These are phyloP conservation scores for Crotalaria pallida DNA, from an alignment of 306 rosid genomes.

Conservation along the genomic window DNA sequence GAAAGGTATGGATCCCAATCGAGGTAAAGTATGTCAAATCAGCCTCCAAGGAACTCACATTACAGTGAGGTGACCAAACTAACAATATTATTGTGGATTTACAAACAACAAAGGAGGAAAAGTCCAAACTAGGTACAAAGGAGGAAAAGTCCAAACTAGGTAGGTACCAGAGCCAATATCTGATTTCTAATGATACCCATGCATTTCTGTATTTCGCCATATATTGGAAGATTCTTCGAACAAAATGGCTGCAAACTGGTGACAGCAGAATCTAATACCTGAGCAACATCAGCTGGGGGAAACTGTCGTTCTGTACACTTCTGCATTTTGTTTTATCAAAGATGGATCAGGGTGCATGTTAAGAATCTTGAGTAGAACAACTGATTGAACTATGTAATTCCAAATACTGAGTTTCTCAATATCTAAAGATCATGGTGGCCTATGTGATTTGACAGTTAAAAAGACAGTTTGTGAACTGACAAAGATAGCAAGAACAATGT, in stretches of 20 bases:
- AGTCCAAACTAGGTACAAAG: slow-evolving; percentile 36
- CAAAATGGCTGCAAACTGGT: slow-evolving; percentile 70
- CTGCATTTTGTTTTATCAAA: slow-evolving; percentile 50
- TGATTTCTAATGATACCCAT: slow-evolving; percentile 94
- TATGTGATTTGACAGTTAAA: background rate
- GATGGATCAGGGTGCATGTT: slow-evolving; percentile 6
- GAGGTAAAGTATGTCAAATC: slow-evolving; percentile 3
- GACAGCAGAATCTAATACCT: slow-evolving; percentile 75
- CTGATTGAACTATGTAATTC: background rate
- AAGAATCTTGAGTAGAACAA: slow-evolving; percentile 5
- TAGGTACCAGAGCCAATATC: slow-evolving; percentile 83
- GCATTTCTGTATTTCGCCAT: slow-evolving; percentile 81
- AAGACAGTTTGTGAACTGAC: background rate
- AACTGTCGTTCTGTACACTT: slow-evolving; percentile 90
- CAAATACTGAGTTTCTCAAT: background rate
- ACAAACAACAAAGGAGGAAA: slow-evolving; percentile 13
- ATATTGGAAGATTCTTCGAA: slow-evolving; percentile 65
- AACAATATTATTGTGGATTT: background rate
- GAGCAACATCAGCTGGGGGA: slow-evolving; percentile 90
- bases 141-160: slow-evolving; percentile 33
- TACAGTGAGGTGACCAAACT: slow-evolving; percentile 1
- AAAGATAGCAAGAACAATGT: background rate
- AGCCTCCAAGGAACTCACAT: slow-evolving; percentile 9
- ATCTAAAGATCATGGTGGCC: background rate
- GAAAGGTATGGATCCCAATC: slow-evolving; percentile 8